A percentile compares a stretch with the other conserved stretches of the same genome.
phyloP scores from a whole-genome alignment of 1,284 basidiomycete species.

The Tilletia indica region DNA sequence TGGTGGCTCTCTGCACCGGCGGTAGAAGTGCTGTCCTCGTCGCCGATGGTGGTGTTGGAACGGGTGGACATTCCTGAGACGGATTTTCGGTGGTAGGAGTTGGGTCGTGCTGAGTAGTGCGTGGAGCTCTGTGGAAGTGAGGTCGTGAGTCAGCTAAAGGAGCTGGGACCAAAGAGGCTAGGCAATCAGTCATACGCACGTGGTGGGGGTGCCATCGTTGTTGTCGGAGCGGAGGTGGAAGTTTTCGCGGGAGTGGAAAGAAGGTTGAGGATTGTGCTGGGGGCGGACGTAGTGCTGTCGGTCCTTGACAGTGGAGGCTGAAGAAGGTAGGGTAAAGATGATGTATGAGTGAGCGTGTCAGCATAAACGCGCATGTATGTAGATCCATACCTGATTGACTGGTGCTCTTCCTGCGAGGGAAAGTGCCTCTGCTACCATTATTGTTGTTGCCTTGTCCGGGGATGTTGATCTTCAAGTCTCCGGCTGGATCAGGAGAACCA shows the following conservation, averaged over 20 bases:
- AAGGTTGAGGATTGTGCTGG: constrained; percentile 19
- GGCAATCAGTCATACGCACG: constrained; percentile 27
- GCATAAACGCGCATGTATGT: not conserved
- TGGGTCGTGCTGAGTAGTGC: constrained; percentile 45
- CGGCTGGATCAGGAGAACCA: constrained; percentile 2
- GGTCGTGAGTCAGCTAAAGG: no score
- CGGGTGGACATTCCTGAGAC: constrained; percentile 26
- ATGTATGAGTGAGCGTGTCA: not conserved
- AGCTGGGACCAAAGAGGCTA: not conserved
- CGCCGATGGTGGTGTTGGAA: constrained; percentile 16
- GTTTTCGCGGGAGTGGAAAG: constrained; percentile 45
- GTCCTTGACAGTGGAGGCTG: not conserved
- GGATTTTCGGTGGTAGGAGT: constrained; percentile 45
- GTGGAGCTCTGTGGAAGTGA: constrained; percentile 30
- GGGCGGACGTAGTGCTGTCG: constrained; percentile 10
- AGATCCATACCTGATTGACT: not conserved
- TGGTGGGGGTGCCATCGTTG: constrained; percentile 38
- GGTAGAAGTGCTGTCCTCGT: constrained; percentile 21
- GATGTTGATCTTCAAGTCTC: constrained; percentile 20
- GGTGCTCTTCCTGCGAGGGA: constrained; percentile 36
- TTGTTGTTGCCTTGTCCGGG: not conserved
- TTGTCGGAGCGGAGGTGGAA: constrained; percentile 27
- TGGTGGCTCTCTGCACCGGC: constrained; percentile 27
- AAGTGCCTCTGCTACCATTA: constrained; percentile 14
- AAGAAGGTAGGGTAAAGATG: not conserved